Conservation (phyloP, 2,329 filamentous ascomycete species). For the Pseudogymnoascus sp. region DNA sequence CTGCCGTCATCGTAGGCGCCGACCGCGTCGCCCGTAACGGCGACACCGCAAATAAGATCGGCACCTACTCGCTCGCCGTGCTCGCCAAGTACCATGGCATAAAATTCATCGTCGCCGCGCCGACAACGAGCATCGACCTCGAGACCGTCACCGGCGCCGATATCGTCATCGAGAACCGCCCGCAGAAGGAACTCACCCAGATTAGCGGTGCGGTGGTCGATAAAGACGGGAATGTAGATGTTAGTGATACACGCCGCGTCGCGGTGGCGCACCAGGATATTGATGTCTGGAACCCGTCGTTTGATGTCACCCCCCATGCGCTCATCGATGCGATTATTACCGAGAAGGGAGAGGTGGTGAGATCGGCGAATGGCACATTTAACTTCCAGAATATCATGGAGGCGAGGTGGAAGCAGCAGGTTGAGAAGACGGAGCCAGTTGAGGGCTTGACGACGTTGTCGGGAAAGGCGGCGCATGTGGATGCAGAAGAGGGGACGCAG, state of each 20-base stretch:
- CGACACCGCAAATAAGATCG: conserved; percentile 98
- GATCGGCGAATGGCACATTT: conserved; percentile 64
- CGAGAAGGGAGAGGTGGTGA: conserved; percentile 80
- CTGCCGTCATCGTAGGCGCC: conserved; percentile 86
- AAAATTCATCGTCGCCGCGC: conserved; percentile 91
- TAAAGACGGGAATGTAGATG: conserved; percentile 56
- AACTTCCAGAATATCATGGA: conserved; percentile 52
- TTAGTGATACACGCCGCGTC: conserved; percentile 59
- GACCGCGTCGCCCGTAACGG: conserved; percentile 94
- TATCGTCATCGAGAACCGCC: conserved; percentile 87
- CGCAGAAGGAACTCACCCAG: conserved; percentile 72
- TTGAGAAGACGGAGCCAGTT: conserved; percentile 15
- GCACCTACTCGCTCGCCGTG: conserved; percentile 89
- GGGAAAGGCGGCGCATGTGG: not conserved
- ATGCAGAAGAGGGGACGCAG: conserved; percentile 17
- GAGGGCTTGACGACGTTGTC: conserved; percentile 1
- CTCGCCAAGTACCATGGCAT: conserved; percentile 79
- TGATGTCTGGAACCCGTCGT: conserved; percentile 91
- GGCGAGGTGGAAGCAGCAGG: conserved; percentile 40
- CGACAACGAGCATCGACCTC: conserved; percentile 88
- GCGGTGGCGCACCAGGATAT: conserved; percentile 73
- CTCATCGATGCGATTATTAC: conserved; percentile 93
- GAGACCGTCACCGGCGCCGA: conserved; percentile 67
- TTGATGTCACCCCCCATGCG: conserved; percentile 84
- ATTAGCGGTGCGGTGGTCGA: conserved; percentile 69